phyloP scores from a whole-genome alignment of 2,329 filamentous ascomycete species.

The Ambrosiella cleistominuta region DNA sequence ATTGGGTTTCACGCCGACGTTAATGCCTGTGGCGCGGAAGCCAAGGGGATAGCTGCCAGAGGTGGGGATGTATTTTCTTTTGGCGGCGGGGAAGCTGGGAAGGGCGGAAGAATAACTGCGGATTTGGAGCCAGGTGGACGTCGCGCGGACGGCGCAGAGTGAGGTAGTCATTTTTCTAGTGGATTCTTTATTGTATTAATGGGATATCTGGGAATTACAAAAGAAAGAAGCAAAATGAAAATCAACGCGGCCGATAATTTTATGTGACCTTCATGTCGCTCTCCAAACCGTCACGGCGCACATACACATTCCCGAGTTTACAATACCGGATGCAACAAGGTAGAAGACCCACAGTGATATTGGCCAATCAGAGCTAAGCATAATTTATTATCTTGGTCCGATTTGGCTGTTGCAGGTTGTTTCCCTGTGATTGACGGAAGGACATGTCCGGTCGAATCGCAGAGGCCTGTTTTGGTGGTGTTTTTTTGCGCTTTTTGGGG shows the following conservation, averaged over 20 bases:
- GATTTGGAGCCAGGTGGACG: slow-evolving; percentile 3
- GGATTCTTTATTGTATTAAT: not conserved
- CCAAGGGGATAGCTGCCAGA: slow-evolving; percentile 78
- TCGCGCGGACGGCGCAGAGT: not conserved
- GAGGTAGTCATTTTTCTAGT: not conserved
- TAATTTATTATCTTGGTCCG: slow-evolving; percentile 1
- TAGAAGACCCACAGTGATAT: not conserved
- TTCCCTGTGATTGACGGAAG: slow-evolving; percentile 2
- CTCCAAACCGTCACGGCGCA: not conserved
- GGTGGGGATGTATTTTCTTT: slow-evolving; percentile 78
- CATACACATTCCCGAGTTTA: not conserved
- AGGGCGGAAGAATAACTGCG: slow-evolving; percentile 11
- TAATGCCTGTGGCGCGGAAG: slow-evolving; percentile 69
- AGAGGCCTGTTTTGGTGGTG: not conserved
- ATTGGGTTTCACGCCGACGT: slow-evolving; percentile 83
- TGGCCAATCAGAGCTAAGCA: not conserved
- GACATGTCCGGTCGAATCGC: slow-evolving; percentile 6
- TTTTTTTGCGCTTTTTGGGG: too few relatives aligned
- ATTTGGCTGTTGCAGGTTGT: slow-evolving; percentile 2
- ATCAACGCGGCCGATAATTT: too few relatives aligned
- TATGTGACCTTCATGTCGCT: not conserved
- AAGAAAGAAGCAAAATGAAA: not conserved
- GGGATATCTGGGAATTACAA: not conserved
- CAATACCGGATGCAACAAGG: not conserved
- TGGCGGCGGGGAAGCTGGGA: slow-evolving; percentile 48